Percentiles rank a stretch among this genome's conserved stretches.
Conservation (phyloP, 441 rosid species). For the Adansonia rubrostipa region DNA sequence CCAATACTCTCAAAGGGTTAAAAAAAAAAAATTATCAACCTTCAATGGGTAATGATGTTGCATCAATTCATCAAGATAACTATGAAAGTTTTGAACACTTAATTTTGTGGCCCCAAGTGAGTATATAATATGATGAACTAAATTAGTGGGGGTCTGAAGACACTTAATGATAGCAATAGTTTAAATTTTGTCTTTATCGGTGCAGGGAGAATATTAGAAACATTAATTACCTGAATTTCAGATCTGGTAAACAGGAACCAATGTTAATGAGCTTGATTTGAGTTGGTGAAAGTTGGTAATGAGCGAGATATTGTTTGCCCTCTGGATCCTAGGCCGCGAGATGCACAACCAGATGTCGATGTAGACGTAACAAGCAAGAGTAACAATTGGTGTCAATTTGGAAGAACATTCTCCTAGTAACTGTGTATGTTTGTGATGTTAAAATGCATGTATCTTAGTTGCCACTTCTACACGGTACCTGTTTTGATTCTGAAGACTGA, state of each 20-base stretch:
- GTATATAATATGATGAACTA: background rate
- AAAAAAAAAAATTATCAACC: too few relatives aligned
- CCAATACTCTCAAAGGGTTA: too few relatives aligned
- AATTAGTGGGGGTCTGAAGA: background rate
- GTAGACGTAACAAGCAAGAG: constrained; percentile 19
- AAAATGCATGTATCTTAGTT: background rate
- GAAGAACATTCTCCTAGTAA: background rate
- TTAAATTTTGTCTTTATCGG: too few relatives aligned
- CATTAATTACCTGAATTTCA: constrained; percentile 33
- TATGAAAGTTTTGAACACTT: background rate
- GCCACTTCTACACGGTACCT: too few relatives aligned
- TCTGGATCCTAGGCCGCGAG: constrained; percentile 50
- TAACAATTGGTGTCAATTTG: background rate
- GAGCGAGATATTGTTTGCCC: constrained; percentile 36
- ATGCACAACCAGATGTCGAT: constrained; percentile 46
- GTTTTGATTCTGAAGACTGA: too few relatives aligned
- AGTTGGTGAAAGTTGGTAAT: constrained; percentile 40
- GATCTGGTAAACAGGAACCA: constrained; percentile 25
- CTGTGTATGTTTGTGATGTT: background rate
- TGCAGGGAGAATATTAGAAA: background rate
- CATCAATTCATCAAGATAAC: background rate
- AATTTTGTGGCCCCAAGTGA: background rate
- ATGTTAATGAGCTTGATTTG: constrained; percentile 34
- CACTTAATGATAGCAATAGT: too few relatives aligned
- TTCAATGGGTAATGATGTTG: background rate